These are phyloP conservation scores for Cymodocea nodosa DNA, from an alignment of 116 monocot species.

Conservation along the genomic window DNA sequence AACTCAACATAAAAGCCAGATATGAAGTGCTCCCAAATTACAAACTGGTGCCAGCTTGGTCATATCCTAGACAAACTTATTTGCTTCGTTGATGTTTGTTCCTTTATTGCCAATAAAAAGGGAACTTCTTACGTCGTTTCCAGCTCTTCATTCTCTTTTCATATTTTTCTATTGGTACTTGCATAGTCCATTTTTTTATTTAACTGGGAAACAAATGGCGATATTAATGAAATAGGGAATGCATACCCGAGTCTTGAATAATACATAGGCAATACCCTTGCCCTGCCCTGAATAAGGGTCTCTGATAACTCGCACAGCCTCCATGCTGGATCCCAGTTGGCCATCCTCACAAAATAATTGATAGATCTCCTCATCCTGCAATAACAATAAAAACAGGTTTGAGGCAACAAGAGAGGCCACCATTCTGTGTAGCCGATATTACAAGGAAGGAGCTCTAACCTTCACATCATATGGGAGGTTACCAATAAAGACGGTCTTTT, in stretches of 20 bases:
- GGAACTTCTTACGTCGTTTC: not conserved
- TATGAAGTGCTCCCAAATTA: too few relatives aligned
- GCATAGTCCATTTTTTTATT: not conserved
- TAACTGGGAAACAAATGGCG: not conserved
- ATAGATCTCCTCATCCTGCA: slow-evolving; percentile 94
- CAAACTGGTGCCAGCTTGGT: too few relatives aligned
- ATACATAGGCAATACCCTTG: slow-evolving; percentile 91
- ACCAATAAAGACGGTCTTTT: slow-evolving; percentile 88
- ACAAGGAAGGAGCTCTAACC: slow-evolving; percentile 22
- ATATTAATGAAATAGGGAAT: not conserved
- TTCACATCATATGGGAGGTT: slow-evolving; percentile 95
- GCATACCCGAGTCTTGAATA: slow-evolving; percentile 90
- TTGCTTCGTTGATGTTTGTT: not conserved
- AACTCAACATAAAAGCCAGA: too few relatives aligned
- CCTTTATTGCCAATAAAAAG: not conserved
- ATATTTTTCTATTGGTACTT: not conserved
- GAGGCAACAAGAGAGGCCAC: not conserved
- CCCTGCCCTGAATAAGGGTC: slow-evolving; percentile 78
- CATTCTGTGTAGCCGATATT: not conserved
- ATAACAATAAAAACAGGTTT: not conserved
- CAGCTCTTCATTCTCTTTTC: too few relatives aligned
- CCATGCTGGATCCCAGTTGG: slow-evolving; percentile 37
- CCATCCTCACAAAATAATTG: slow-evolving; percentile 48
- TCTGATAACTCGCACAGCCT: slow-evolving; percentile 84
- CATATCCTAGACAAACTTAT: too few relatives aligned